Evolutionary conservation across 257 asterid species (phyloP), one percentile per base, ranked within the genome.

Genomic region (Sherardia arvensis): DNA sequence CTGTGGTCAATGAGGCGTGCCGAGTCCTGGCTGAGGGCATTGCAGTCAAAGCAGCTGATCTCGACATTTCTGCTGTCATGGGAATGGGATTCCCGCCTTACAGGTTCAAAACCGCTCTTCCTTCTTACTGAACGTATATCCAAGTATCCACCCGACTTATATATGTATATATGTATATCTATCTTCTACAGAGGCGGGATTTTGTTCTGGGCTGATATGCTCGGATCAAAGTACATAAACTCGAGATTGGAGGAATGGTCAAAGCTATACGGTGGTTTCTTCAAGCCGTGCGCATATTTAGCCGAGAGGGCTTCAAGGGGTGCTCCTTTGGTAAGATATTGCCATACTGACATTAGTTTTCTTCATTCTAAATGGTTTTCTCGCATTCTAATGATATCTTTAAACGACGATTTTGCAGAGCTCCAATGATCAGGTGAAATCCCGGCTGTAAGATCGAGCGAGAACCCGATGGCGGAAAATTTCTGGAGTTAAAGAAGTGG

Each of bases 61-160:
- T 93, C 7, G 99, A 93, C 83, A 80, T 93, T 43, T 77, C 99
- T 54, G 82, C 90, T 53, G 88, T 93, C 56, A 87, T 90, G 99
- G 97, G 99, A 74, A 83, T 87, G 94, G 99, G 99, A 10, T 93
- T 87, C 69, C 97, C 99, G 11, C 91, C 97, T 59, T 93, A 90
- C 86, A 84, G 99, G 97, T 92, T 28, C 20, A 82, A 47, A 33
- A 4, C 23, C 32, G 53, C 12, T 15, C 47, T 8, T 57, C 29
- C n/a, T n/a, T n/a, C n/a, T n/a, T 20, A n/a, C 40, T 0, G 23
- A 27, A 34, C 21, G 47, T 26, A 21, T 3, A 9, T 34, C 57
- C 20, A 3, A 34, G 17, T 38, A 15, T 43, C 6, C 4, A 43
- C 7, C 21, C 4, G 51, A 3, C 2, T 17, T 43, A 43, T 43